phyloP scores from a whole-genome alignment of 179 eudicot genomes.

The Beta macrorhiza region DNA sequence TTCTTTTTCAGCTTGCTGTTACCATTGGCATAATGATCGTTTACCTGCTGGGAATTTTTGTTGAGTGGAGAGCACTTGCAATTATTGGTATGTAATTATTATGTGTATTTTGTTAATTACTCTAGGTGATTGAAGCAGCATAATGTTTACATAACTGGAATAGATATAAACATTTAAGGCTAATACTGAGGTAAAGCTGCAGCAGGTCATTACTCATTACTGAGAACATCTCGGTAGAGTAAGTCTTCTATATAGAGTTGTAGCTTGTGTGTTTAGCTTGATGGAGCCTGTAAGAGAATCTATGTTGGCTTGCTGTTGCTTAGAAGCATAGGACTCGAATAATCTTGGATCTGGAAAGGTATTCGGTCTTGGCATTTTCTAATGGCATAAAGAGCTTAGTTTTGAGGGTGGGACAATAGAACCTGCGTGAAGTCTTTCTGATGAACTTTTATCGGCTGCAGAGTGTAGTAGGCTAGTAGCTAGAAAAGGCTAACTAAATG shows the following conservation, averaged over 20 bases:
- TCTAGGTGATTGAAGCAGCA: not conserved
- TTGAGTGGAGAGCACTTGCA: conserved; percentile 81
- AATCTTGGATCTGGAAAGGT: conserved; percentile 1
- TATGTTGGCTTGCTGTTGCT: not conserved
- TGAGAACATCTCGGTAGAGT: not conserved
- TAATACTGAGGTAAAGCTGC: not conserved
- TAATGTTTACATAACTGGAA: not conserved
- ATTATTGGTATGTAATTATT: conserved; percentile 56
- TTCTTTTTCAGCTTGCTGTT: conserved; percentile 68
- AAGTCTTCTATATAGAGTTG: not conserved
- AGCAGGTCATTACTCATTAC: not conserved
- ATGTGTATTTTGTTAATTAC: not conserved
- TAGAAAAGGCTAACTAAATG: too few relatives aligned
- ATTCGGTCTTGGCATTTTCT: not conserved
- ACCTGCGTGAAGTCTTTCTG: not conserved
- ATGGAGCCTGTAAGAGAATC: not conserved
- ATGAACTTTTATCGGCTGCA: not conserved
- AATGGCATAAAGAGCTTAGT: not conserved
- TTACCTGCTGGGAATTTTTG: conserved; percentile 80
- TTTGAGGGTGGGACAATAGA: not conserved
- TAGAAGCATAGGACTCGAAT: not conserved
- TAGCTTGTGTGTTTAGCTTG: not conserved
- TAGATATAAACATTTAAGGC: not conserved
- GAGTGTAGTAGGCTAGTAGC: not conserved
- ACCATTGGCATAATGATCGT: conserved; percentile 91